Percentiles rank a stretch among this genome's conserved stretches.
Conservation (phyloP, 2,329 filamentous ascomycete species). For the Helicocarpus griseus region DNA sequence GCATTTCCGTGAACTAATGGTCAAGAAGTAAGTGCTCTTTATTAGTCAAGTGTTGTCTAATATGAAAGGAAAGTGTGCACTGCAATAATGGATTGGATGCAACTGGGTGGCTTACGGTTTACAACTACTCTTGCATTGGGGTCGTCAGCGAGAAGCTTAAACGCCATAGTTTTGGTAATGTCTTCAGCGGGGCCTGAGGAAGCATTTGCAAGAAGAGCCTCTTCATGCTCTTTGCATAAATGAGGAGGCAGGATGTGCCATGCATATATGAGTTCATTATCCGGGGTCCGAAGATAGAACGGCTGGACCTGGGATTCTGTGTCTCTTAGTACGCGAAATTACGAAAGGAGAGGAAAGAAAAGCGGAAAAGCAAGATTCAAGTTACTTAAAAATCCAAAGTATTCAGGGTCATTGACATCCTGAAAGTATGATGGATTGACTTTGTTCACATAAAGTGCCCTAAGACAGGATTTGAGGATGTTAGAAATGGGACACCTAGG, state of each 20-base stretch:
- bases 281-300: slow-evolving; percentile 65
- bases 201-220: slow-evolving; percentile 45
- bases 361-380: not conserved
- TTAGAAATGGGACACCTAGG: not conserved
- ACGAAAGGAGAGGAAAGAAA: not conserved
- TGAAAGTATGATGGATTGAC: slow-evolving; percentile 63
- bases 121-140: slow-evolving; percentile 45
- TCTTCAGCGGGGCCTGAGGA: slow-evolving; percentile 42
- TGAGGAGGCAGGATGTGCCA: slow-evolving; percentile 84
- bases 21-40: slow-evolving; percentile 8
- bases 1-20: slow-evolving; percentile 55
- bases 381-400: slow-evolving; percentile 77
- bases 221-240: slow-evolving; percentile 64
- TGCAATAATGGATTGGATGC: slow-evolving; percentile 1
- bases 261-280: slow-evolving; percentile 69
- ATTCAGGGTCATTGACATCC: slow-evolving; percentile 65
- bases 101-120: slow-evolving; percentile 34
- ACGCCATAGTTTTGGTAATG: slow-evolving; percentile 40
- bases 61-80: slow-evolving; percentile 13
- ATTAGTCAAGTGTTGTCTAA: not conserved
- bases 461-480: slow-evolving; percentile 25
- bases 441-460: slow-evolving; percentile 75
- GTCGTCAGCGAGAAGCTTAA: slow-evolving; percentile 42
- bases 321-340: slow-evolving; percentile 10
- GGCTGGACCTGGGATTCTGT: slow-evolving; percentile 79